Evolutionary conservation across 495 filamentous ascomycete species (phyloP).

Genomic region (Penicillium roqueforti): DNA sequence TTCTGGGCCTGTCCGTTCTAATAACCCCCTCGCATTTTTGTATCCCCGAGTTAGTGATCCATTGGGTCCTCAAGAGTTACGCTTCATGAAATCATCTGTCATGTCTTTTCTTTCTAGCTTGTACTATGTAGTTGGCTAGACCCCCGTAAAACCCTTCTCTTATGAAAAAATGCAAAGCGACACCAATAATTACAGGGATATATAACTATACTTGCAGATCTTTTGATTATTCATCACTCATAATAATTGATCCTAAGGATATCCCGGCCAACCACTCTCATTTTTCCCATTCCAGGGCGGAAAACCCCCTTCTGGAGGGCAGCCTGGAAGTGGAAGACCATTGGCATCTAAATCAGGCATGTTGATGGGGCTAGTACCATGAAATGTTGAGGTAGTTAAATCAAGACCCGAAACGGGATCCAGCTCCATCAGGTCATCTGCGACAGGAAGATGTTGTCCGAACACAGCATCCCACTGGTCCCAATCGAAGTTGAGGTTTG

Average conservation of each 20-base stretch:
- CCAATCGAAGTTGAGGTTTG: slow-evolving; percentile 47
- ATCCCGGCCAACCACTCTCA: slow-evolving; percentile 14
- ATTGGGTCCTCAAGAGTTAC: slow-evolving; percentile 35
- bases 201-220: neutral
- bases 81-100: slow-evolving; percentile 44
- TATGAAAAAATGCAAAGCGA: neutral
- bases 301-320: neutral
- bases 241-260: neutral
- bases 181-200: neutral
- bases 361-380: neutral
- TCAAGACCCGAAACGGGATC: slow-evolving; percentile 41
- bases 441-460: slow-evolving; percentile 44
- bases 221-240: neutral
- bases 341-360: neutral
- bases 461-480: slow-evolving; percentile 52
- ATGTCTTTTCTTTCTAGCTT: slow-evolving; percentile 16
- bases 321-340: slow-evolving; percentile 4
- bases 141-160: neutral
- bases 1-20: slow-evolving; percentile 21
- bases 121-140: neutral
- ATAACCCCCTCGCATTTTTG: slow-evolving; percentile 21
- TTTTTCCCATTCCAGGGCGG: slow-evolving; percentile 12
- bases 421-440: slow-evolving; percentile 45
- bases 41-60: slow-evolving; percentile 33
- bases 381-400: slow-evolving; percentile 13